Conservation (phyloP, 257 asterid species). For the Nicotiana otophora region DNA sequence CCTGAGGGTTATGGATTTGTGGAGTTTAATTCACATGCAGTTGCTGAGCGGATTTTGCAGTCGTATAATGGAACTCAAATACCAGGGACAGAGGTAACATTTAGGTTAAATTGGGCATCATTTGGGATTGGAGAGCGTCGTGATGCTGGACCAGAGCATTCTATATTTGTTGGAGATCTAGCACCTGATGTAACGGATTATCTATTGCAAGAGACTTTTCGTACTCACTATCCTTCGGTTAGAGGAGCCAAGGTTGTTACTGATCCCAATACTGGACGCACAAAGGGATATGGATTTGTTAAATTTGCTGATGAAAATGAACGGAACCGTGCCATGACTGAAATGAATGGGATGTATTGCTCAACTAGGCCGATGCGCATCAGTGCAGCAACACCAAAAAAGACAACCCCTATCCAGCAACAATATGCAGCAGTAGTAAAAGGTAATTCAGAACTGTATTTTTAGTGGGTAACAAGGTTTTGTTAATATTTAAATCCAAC, state of each 20-base stretch:
- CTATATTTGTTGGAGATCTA: slow-evolving; percentile 96
- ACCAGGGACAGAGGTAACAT: slow-evolving; percentile 90
- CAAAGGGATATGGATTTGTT: slow-evolving; percentile 98
- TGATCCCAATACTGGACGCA: slow-evolving; percentile 96
- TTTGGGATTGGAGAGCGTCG: slow-evolving; percentile 91
- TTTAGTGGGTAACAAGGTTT: background rate
- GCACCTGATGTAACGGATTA: slow-evolving; percentile 98
- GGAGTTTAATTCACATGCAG: slow-evolving; percentile 75
- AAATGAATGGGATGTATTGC: slow-evolving; percentile 95
- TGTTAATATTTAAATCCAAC: background rate
- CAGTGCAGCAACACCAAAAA: slow-evolving; percentile 99
- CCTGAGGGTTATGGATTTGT: slow-evolving; percentile 98
- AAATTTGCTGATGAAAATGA: slow-evolving; percentile 91
- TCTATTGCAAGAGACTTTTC: slow-evolving; percentile 88
- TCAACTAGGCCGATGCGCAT: slow-evolving; percentile 98
- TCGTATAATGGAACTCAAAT: slow-evolving; percentile 86
- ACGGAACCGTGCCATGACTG: slow-evolving; percentile 92
- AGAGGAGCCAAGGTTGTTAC: slow-evolving; percentile 98
- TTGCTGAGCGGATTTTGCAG: slow-evolving; percentile 80
- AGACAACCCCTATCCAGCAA: slow-evolving; percentile 56
- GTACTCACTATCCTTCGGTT: slow-evolving; percentile 78
- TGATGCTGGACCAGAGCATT: slow-evolving; percentile 89
- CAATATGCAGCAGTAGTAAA: slow-evolving; percentile 66
- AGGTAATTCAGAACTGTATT: slow-evolving; percentile 31
- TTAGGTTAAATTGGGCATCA: slow-evolving; percentile 98